Evolutionary conservation across 2,329 filamentous ascomycete species (phyloP), one percentile per base, ranked within the genome.

Genomic region (Nemania abortiva): DNA sequence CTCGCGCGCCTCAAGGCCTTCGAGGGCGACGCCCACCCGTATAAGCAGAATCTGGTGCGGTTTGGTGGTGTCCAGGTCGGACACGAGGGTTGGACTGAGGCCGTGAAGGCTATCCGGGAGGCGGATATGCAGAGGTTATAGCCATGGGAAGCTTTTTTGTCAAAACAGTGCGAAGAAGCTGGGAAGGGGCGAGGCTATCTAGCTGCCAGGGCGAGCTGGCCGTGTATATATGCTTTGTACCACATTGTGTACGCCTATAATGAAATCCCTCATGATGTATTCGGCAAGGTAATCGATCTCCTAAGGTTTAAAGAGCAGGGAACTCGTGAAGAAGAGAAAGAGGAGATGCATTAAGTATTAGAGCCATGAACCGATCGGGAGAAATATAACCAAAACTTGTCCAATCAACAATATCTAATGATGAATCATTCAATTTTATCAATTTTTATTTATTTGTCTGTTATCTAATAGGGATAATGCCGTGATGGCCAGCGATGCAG

Each of bases 1-100:
- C 84, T 99, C 83, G 93, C 91, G 45, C 87, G 96, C 75, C 83
- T 99, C 79, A 99, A 98, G 88, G 95, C 93, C 6, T 99, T 98
- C 81, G 97, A 99, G 83, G 94, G 95, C n/a, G 86, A 89, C 47
- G 89, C 90, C 27, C 95, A 99, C 84, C 97, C 96, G 47, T 98
- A 98, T 81, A 92, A 93, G 87, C 82, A 91, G 81, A 99, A 99
- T 78, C 82, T 98, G 70, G 82, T 98, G 59, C 89, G 88, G 79
- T 91, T 95, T 74, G 87, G 86, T 6, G 91, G 90, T 18, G 84
- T 87, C 74, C 76, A 79, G 49, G 87, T 90, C 1, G 87, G 88
- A 0, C 75, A 81, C 55, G 78, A 83, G 49, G 87, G 87, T 2
- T 89, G 88, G 88, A 81, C 84, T 74, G 81, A 83, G 72, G 82